Percentiles rank a stretch among this genome's conserved stretches.
Conservation (phyloP, 2,329 filamentous ascomycete species). For the Trichoderma koningii region DNA sequence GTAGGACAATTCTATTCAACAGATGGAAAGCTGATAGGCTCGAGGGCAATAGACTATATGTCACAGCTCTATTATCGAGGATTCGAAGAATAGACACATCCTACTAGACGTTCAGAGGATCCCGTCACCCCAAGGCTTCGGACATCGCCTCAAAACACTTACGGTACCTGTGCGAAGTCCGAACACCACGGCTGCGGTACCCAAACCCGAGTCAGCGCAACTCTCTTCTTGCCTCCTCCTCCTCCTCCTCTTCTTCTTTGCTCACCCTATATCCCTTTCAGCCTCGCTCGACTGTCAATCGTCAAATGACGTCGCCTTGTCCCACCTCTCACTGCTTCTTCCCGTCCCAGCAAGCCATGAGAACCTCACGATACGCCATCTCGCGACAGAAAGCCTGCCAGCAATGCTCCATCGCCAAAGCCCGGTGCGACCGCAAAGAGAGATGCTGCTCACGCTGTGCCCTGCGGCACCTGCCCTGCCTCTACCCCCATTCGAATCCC, state of each 20-base stretch:
- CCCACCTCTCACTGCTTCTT: background rate
- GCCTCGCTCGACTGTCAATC: background rate
- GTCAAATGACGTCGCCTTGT: background rate
- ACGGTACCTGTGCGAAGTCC: background rate
- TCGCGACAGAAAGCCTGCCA: constrained; percentile 23
- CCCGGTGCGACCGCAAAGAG: constrained; percentile 15
- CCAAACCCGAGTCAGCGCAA: background rate
- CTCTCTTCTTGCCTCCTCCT: too few relatives aligned
- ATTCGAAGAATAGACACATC: too few relatives aligned
- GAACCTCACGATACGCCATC: constrained; percentile 9
- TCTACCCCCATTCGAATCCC: background rate
- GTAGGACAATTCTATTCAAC: too few relatives aligned
- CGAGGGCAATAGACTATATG: too few relatives aligned
- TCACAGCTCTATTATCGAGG: too few relatives aligned
- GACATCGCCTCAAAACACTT: background rate
- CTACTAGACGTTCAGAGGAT: too few relatives aligned
- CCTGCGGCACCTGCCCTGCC: constrained; percentile 1
- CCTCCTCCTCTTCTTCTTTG: too few relatives aligned
- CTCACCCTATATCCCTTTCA: too few relatives aligned
- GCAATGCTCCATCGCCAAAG: constrained; percentile 17
- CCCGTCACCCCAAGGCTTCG: background rate
- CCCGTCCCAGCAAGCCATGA: constrained; percentile 1
- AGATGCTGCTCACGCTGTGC: constrained; percentile 14
- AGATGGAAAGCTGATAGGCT: too few relatives aligned
- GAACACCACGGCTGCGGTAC: background rate